phyloP scores from a whole-genome alignment of 331 rosid species.

The Malus hybrid region DNA sequence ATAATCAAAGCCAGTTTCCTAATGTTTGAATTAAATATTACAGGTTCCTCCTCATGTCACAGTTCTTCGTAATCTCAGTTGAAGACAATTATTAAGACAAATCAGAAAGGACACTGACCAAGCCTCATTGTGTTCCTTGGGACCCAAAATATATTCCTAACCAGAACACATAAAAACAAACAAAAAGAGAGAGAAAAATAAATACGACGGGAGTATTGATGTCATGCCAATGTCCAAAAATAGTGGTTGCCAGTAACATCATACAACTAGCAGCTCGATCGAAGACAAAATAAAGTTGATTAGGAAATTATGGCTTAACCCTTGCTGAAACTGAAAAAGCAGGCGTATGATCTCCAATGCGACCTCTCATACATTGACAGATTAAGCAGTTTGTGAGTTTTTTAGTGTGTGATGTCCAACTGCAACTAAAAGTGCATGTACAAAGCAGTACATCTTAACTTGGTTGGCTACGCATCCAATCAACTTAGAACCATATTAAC shows the following conservation, averaged over 20 bases:
- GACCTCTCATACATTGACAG: neutral
- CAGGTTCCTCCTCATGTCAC: neutral
- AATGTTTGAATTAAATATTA: neutral
- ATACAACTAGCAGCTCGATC: neutral
- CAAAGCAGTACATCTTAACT: neutral
- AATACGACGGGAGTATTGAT: neutral
- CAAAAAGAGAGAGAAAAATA: neutral
- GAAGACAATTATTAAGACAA: neutral
- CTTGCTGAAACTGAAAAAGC: neutral
- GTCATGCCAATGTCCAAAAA: neutral
- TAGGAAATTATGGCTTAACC: neutral
- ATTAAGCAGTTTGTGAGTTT: neutral
- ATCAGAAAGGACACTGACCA: constrained; percentile 1
- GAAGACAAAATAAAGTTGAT: neutral
- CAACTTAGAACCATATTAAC: neutral
- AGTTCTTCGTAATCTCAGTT: neutral
- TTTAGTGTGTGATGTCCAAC: neutral
- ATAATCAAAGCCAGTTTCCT: neutral
- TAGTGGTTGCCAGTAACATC: constrained; percentile 4
- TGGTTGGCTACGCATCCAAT: neutral
- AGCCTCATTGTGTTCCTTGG: neutral
- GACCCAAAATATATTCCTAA: neutral
- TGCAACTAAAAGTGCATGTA: neutral
- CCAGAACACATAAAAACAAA: constrained; percentile 7
- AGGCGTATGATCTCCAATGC: neutral